phyloP scores from a whole-genome alignment of 2,329 filamentous ascomycete genomes.

The Hypoxylon sp. region DNA sequence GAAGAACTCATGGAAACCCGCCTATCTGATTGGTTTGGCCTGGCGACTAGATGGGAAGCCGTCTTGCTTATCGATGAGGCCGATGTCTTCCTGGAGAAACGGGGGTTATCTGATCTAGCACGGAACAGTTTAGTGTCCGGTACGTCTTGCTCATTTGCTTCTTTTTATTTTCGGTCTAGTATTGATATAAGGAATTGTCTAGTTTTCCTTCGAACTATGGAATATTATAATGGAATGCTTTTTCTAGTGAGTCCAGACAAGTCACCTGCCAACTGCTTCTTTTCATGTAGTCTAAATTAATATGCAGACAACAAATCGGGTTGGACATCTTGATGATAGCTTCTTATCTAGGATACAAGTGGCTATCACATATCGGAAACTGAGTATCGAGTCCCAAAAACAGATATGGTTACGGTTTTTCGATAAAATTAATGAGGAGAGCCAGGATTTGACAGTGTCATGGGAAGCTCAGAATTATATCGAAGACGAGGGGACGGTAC shows the following conservation, averaged over 20 bases:
- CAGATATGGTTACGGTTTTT: conserved; percentile 9
- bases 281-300: not conserved
- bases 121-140: conserved; percentile 52
- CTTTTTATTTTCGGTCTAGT: not conserved
- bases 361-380: conserved; percentile 6
- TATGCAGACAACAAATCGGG: conserved; percentile 4
- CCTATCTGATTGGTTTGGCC: not conserved
- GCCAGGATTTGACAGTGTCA: conserved; percentile 23
- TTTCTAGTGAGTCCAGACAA: not conserved
- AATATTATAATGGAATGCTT: conserved; percentile 13
- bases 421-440: conserved; percentile 22
- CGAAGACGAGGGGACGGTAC: not conserved
- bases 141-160: not conserved
- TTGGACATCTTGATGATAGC: conserved; percentile 3
- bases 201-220: conserved; percentile 34
- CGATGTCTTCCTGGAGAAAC: conserved; percentile 56
- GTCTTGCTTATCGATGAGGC: conserved; percentile 57
- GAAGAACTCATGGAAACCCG: conserved; percentile 5
- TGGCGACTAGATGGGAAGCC: conserved; percentile 45
- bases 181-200: not conserved
- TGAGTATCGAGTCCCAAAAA: not conserved
- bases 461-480: conserved; percentile 7
- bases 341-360: conserved; percentile 12
- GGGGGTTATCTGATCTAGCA: conserved; percentile 49
- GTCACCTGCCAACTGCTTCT: not conserved